These are phyloP conservation scores for Pseudocercospora macadamiae DNA, from an alignment of 2,329 filamentous ascomycete species.

Conservation along the genomic window DNA sequence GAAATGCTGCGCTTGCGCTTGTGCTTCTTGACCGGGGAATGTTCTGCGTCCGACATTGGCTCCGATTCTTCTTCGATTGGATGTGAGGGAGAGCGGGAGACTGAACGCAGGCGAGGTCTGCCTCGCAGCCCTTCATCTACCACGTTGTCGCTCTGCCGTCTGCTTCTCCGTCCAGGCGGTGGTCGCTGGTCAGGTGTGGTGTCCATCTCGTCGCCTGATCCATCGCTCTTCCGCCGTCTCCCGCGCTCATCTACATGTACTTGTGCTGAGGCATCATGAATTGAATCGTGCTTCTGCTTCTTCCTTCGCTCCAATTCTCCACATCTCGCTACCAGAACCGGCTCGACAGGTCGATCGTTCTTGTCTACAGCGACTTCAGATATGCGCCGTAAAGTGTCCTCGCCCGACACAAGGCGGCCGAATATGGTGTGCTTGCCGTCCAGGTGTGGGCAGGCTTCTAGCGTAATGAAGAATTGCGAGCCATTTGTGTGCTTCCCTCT, in stretches of 20 bases:
- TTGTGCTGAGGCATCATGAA: constrained; percentile 11
- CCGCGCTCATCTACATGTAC: constrained; percentile 28
- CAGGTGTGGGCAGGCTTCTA: constrained; percentile 44
- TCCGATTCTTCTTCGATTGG: constrained; percentile 33
- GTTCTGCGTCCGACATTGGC: constrained; percentile 12
- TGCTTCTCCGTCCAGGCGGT: constrained; percentile 29
- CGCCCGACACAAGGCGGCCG: constrained; percentile 42
- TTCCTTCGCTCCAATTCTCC: constrained; percentile 44
- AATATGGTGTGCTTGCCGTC: constrained; percentile 49
- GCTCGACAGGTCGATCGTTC: constrained; percentile 40
- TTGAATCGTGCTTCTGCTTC: constrained; percentile 29
- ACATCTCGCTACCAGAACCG: constrained; percentile 43
- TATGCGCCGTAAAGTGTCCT: constrained; percentile 40
- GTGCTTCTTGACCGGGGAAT: constrained; percentile 36
- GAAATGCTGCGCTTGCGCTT: constrained; percentile 41
- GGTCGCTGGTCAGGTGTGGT: constrained; percentile 23
- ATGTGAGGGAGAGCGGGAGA: constrained; percentile 35
- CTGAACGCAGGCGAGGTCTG: constrained; percentile 38
- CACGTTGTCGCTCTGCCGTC: constrained; percentile 40
- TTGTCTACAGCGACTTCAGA: constrained; percentile 43
- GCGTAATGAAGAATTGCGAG: constrained; percentile 50
- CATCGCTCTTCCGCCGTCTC: constrained; percentile 33
- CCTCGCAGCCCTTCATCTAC: constrained; percentile 42
- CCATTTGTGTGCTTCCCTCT: constrained; percentile 46
- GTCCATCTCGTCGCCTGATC: constrained; percentile 35